Conservation (phyloP, 2,329 filamentous ascomycete species). For the Calonectria multiphialidica region DNA sequence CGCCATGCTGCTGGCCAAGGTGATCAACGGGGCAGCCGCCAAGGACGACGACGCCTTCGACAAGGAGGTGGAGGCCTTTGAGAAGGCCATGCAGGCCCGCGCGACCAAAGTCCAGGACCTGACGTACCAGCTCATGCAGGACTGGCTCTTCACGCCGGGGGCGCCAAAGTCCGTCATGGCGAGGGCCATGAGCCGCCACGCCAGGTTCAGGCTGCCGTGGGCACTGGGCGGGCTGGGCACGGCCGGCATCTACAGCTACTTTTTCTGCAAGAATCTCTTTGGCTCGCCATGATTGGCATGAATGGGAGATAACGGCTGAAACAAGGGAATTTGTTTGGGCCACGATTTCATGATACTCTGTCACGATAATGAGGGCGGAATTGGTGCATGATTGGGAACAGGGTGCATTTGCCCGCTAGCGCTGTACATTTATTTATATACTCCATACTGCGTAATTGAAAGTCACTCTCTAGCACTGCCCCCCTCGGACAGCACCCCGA, state of each 20-base stretch:
- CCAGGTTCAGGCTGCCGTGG: constrained; percentile 46
- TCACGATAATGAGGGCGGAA: neutral
- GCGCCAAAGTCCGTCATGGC: constrained; percentile 59
- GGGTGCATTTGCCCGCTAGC: constrained; percentile 14
- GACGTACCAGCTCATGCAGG: constrained; percentile 58
- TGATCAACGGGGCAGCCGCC: constrained; percentile 50
- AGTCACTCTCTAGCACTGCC: constrained; percentile 13
- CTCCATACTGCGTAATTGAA: neutral
- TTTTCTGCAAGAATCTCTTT: constrained; percentile 36
- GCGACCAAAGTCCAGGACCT: constrained; percentile 53
- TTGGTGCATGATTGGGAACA: neutral
- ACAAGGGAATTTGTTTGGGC: neutral
- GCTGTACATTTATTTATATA: constrained; percentile 19
- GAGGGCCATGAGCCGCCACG: constrained; percentile 47
- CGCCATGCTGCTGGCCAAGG: constrained; percentile 60
- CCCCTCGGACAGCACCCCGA: constrained; percentile 22
- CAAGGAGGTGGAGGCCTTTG: constrained; percentile 49
- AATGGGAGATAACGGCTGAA: neutral
- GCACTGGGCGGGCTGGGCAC: constrained; percentile 47
- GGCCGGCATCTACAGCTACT: constrained; percentile 44
- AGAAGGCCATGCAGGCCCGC: constrained; percentile 54
- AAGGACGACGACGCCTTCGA: constrained; percentile 46
- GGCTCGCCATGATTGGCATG: constrained; percentile 9
- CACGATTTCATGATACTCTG: neutral
- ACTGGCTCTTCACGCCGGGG: constrained; percentile 61